Evolutionary conservation across 441 rosid species (phyloP), one percentile per base, ranked within the genome.

Genomic region (Erysimum cheiri): DNA sequence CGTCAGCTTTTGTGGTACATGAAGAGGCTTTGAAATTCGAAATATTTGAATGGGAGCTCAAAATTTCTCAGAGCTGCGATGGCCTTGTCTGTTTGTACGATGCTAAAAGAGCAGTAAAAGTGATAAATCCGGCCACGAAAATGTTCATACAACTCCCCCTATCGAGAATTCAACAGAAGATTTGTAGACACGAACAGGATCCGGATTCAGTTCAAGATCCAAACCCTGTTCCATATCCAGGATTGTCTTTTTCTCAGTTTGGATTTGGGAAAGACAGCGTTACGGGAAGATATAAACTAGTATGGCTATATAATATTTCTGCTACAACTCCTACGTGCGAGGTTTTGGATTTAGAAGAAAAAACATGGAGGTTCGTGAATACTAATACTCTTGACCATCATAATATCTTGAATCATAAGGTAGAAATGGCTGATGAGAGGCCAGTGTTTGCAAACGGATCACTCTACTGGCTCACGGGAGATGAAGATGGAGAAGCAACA

Each of bases 371-470:
- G 15, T 44, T 68, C 19, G 64, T 68, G 47, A 13, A 39, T 12
- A 59, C 63, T 43, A 46, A 5, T 13, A 8, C 31, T 56, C 56
- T 67, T 35, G 46, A 5, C 43, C 40, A 10, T 61, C 46, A 43
- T 68, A 22, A 46, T 5, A 3, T 68, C 46, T 33, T 57, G 46
- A 40, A n/a, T 41, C 17, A 40, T 31, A 31, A 31, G 5, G 0
- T 31, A 7, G 1, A 0, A 0, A 31, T 1, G 7, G 0, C 2
- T 14, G 4, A 3, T 14, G 56, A 35, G 56, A 43, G 57, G 47
- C 64, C 64, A 46, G 14, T 10, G 57, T 57, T 57, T 68, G 64
- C 57, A 57, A 35, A 68, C 37, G 64, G 64, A 68, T 33, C 47
- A 1, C 28, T 68, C 72, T 57, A 68, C 19, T 46, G 57, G 72